These are phyloP conservation scores for Malus orientalis DNA, from an alignment of 306 rosid genomes.

Conservation along the genomic window DNA sequence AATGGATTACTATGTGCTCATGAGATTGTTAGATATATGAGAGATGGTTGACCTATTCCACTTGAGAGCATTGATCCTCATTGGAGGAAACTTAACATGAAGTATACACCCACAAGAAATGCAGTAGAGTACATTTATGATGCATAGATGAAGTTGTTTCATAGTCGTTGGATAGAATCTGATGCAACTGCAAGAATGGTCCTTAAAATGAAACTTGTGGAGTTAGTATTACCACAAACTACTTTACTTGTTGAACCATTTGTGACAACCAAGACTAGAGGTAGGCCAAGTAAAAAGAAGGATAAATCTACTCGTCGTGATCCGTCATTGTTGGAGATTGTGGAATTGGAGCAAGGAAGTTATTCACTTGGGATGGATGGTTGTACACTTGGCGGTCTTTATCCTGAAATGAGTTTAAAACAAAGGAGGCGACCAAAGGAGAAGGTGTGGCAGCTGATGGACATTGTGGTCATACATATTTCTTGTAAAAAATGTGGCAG, in stretches of 20 bases:
- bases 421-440: not conserved
- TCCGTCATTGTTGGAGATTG: not conserved
- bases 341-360: not conserved
- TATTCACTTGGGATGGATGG: not conserved
- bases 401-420: not conserved
- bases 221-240: not conserved
- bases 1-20: slow-evolving; percentile 4
- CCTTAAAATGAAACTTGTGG: not conserved
- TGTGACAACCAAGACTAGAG: not conserved
- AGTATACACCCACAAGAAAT: no score
- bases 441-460: not conserved
- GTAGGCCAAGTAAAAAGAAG: not conserved
- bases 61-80: not conserved
- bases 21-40: not conserved
- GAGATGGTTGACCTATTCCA: not conserved
- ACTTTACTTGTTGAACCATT: not conserved
- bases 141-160: not conserved
- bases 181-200: not conserved
- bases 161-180: not conserved
- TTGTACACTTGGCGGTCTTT: not conserved
- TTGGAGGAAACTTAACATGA: not conserved
- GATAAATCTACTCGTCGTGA: not conserved
- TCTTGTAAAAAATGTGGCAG: not conserved
- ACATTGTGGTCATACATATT: not conserved
- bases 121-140: not conserved